Evolutionary conservation across 208 protist species (phyloP), one percentile per base, ranked within the genome.

Genomic region (Kentomonas sorsogonicus): DNA sequence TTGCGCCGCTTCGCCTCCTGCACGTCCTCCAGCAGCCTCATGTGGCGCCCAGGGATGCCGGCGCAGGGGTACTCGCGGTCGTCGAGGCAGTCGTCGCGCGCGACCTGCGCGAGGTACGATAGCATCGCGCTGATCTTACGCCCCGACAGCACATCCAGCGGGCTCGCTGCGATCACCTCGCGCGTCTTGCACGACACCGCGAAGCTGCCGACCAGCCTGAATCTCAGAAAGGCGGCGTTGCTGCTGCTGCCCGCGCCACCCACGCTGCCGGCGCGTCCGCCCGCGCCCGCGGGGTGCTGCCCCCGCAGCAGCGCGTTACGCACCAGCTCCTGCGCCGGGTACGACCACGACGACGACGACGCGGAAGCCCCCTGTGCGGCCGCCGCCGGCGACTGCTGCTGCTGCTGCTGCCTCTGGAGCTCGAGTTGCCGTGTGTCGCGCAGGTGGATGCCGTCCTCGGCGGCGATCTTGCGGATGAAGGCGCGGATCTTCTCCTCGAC

Each of bases 131-230:
- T 89, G 25, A 96, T 80, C 54, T 74, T 90, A 56, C 63, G 41
- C 1, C 79, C 83, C 1, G 78, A 84, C 23, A 90, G 53, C 74
- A 70, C 33, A 74, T 60, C 34, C 60, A 38, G 50, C 71, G 64
- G 41, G 84, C 86, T 3, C n/a, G 83, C 69, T 3, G 77, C 78
- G 60, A 94, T 87, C 51, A 93, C 68, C 22, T 64, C 54, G 10
- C 86, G 83, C 39, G 63, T 89, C 63, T 89, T 92, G 72, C 83
- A 96, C 3, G 86, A 94, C 3, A 92, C 86, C 40, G 89, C 89
- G 54, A 93, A 96, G 62, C 82, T 92, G 34, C 86, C 89, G 13
- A 85, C 65, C 53, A 94, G n/a, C n/a, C n/a, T n/a, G n/a, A n/a
- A n/a, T n/a, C n/a, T n/a, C n/a, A 83, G 48, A 66, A 43, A 18